Percentiles rank a stretch among this genome's conserved stretches.
Evolutionary conservation across 495 filamentous ascomycete species (phyloP).

Genomic region (Trichoderma erinaceum): DNA sequence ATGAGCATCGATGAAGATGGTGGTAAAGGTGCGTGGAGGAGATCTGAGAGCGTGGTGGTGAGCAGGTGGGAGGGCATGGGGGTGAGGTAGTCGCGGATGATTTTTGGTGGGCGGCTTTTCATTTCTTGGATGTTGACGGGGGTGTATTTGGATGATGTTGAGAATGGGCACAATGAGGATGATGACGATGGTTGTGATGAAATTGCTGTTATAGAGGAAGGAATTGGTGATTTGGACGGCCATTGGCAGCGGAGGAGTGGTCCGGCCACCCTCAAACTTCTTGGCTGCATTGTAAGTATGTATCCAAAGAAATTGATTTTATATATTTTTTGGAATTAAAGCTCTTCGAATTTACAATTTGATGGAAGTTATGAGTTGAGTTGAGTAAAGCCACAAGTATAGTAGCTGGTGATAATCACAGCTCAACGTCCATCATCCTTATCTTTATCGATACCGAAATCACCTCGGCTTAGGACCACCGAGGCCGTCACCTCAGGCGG

Average conservation of each 20-base stretch:
- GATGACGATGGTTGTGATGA: neutral
- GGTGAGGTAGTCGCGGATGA: constrained; percentile 58
- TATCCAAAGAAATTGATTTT: no score
- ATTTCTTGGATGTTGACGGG: neutral
- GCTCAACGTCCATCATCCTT: neutral
- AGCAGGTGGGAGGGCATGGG: constrained; percentile 61
- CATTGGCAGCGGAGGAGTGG: neutral
- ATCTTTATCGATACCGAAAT: neutral
- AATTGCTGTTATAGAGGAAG: neutral
- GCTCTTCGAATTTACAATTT: no score
- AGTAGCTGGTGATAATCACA: neutral
- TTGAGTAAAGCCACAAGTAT: neutral
- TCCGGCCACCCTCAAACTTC: neutral
- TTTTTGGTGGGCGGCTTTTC: constrained; percentile 43
- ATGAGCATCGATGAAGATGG: constrained; percentile 16
- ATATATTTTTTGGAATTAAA: no score
- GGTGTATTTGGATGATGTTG: neutral
- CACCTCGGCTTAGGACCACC: neutral
- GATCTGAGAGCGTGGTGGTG: constrained; percentile 53
- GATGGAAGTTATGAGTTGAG: neutral
- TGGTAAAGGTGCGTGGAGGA: constrained; percentile 42
- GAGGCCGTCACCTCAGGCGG: neutral
- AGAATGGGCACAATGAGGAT: neutral
- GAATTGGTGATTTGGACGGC: neutral
- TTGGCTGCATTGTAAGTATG: neutral